Evolutionary conservation across 768 basidiomycete genomes (phyloP), one percentile per base, ranked within the genome.

Genomic region (Cystobasidiopsis lactophilus): DNA sequence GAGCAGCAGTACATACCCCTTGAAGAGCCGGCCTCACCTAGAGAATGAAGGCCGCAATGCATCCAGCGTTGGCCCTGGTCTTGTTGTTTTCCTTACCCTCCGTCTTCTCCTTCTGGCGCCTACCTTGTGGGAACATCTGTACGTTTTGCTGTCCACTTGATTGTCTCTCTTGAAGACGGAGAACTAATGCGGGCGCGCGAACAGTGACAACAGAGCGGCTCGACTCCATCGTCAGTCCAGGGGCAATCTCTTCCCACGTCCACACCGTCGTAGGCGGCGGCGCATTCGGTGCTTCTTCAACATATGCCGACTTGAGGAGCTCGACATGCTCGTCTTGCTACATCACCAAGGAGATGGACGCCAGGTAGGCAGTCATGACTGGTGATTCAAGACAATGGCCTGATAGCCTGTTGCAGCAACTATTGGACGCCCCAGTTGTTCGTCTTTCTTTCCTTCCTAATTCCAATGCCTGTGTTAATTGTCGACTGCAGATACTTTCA

Each of bases 191-290:
- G 19, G 13, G 19, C 27, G 41, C 41, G 19, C 41, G 27, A 26
- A 26, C 27, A 7, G 11, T 43, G 10, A 43, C 41, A 1, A 58
- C 60, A n/a, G 58, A 62, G 29, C 53, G 67, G 2, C 55, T 62
- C n/a, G 66, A 68, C 52, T 59, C 65, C 5, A 66, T 68, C 58
- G 62, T 68, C 56, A 59, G 52, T 30, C 61, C 64, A 1, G 61
- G 62, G 3, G 35, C n/a, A 1, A 51, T 67, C 24, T 49, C 55
- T 16, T 52, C 45, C 0, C 67, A 68, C 40, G 61, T 62, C 1
- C 67, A 68, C 51, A 61, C 56, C 23, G 53, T 68, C 24, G 40
- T 62, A 5, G 67, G 66, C 18, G 67, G 51, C 3, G 60, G 58
- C 26, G 59, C 58, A 29, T 65, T 67, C 48, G 57, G 53, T 27